Conservation (phyloP, 306 rosid genomes). For the Benincasa hispida region DNA sequence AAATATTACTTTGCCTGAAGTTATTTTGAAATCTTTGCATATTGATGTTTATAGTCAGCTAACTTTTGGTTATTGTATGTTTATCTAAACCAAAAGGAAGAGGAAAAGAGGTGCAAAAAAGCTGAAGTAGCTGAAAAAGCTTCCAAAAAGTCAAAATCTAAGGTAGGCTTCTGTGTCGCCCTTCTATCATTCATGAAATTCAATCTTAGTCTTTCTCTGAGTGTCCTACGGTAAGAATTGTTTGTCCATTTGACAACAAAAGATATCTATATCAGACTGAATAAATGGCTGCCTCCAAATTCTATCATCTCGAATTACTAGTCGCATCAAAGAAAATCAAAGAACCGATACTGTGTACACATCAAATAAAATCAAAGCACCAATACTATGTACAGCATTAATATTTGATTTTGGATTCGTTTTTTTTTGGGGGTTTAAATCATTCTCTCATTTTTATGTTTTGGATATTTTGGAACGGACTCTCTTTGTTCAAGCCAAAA, state of each 20-base stretch:
- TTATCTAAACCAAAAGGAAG: conserved; percentile 34
- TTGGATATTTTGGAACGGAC: not conserved
- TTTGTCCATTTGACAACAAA: not conserved
- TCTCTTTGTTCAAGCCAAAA: not conserved
- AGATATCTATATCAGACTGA: not conserved
- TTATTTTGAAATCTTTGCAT: not conserved
- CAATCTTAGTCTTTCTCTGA: not conserved
- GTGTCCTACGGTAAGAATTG: not conserved
- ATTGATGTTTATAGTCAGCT: not conserved
- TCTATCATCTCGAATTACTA: not conserved
- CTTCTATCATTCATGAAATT: not conserved
- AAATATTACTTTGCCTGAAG: not conserved
- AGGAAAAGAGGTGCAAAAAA: conserved; percentile 44
- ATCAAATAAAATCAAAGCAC: not conserved
- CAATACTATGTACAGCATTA: not conserved
- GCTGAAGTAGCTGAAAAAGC: conserved; percentile 22
- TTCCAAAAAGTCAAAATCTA: conserved; percentile 19
- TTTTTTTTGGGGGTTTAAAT: not conserved
- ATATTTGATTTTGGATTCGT: not conserved
- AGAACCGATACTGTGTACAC: not conserved
- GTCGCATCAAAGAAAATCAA: not conserved
- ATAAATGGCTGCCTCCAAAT: not conserved
- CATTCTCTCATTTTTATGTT: not conserved
- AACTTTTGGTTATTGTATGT: not conserved
- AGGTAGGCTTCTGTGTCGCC: conserved; percentile 10